Evolutionary conservation across 169 alveolate species (phyloP), one percentile per base, ranked within the genome.

Genomic region (Babesia sp.): DNA sequence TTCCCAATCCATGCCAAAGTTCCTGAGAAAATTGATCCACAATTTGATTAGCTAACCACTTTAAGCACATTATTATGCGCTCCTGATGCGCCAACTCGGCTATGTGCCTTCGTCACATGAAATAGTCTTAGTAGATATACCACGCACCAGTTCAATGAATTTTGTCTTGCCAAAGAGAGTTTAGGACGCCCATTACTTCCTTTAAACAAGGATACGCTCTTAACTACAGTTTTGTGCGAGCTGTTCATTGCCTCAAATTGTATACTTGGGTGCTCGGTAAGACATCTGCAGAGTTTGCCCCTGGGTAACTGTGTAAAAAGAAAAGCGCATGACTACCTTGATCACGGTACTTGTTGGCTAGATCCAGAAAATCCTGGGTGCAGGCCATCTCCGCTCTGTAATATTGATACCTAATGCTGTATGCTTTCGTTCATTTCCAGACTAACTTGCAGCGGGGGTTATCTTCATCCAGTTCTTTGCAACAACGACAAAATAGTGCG

Each of bases 341-440:
- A 1, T 63, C 84, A 18, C 89, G 76, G 60, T 61, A 74, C 54
- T 81, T 71, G 81, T 81, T 81, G 8, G 63, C 89, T 31, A 81
- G 16, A 54, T 81, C 89, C 44, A 81, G 44, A 59, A 81, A 81
- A 42, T 88, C 93, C 34, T 80, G 90, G 24, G 93, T 88, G 54
- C 93, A 88, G 53, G 93, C 90, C 54, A 88, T 73, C 57, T 88
- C 91, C 6, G 93, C 84, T 31, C 93, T 73, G 63, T 88, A 88
- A 63, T 88, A 88, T 58, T 88, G 93, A 70, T 84, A 88, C 70
- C 92, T 86, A 58, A 9, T 28, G 9, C n/a, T 29, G 14, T 20
- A 56, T 31, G 16, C 12, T n/a, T 4, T 9, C 3, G 36, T 18
- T 18, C 48, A 56, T 34, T 18, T 20, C 7, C 33, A 7, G 7